A percentile compares a stretch with the other conserved stretches of the same genome.
These are phyloP conservation scores for Thielaviopsis populi DNA, from an alignment of 2,329 filamentous ascomycete genomes.

Conservation along the genomic window DNA sequence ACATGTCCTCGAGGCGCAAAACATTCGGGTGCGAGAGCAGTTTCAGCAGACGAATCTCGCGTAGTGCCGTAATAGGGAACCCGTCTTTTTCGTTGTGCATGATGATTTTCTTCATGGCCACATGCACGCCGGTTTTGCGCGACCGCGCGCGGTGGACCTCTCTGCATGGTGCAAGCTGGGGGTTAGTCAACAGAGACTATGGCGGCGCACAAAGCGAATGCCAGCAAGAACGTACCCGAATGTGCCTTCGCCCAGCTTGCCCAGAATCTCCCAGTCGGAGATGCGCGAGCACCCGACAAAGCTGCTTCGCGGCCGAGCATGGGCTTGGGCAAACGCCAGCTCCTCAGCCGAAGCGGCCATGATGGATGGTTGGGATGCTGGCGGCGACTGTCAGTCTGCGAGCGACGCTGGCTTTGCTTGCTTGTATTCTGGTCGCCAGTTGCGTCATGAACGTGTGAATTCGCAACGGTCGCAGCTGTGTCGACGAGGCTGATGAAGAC, in stretches of 20 bases:
- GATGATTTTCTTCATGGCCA: constrained; percentile 94
- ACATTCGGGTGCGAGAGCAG: constrained; percentile 85
- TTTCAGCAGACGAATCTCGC: constrained; percentile 95
- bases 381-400: background rate
- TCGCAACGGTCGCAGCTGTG: background rate
- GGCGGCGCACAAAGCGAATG: background rate
- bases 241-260: constrained; percentile 85
- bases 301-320: constrained; percentile 40
- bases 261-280: constrained; percentile 60
- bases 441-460: background rate
- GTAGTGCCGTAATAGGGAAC: constrained; percentile 94
- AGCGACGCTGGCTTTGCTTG: background rate
- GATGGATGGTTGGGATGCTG: background rate
- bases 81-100: constrained; percentile 99
- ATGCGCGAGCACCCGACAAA: constrained; percentile 81
- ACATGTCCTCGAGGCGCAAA: constrained; percentile 84
- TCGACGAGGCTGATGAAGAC: background rate
- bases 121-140: constrained; percentile 55
- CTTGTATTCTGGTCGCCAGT: background rate
- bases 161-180: constrained; percentile 26
- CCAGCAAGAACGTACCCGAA: constrained; percentile 42
- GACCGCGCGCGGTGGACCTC: constrained; percentile 85
- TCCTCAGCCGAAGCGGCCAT: constrained; percentile 10
- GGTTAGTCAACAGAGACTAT: constrained; percentile 8
- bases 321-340: constrained; percentile 40